Percentiles rank a stretch among this genome's conserved stretches.
Conservation (phyloP, 257 asterid genomes). For the Ajuga chamaepitys region DNA sequence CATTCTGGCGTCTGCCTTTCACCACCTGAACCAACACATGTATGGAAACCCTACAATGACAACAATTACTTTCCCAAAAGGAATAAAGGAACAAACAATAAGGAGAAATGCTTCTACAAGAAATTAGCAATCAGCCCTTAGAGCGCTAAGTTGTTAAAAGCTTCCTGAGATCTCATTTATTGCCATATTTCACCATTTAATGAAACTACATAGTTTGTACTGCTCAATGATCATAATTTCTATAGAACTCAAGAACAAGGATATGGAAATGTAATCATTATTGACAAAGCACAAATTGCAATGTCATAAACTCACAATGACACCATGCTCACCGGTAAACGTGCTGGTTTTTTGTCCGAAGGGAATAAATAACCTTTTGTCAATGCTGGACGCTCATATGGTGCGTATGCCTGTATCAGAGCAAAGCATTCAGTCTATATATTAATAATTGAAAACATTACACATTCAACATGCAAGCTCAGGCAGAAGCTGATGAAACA, state of each 20-base stretch:
- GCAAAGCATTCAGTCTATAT: conserved; percentile 12
- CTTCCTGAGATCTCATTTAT: conserved; percentile 3
- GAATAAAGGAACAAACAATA: neutral
- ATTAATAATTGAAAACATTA: neutral
- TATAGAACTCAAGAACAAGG: conserved; percentile 9
- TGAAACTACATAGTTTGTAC: neutral
- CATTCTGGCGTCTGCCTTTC: conserved; percentile 97
- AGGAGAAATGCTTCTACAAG: neutral
- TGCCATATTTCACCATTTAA: neutral
- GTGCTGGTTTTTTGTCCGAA: conserved; percentile 88
- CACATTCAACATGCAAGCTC: neutral
- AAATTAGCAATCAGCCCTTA: neutral
- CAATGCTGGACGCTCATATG: conserved; percentile 95
- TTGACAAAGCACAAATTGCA: neutral
- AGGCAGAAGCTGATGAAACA: neutral
- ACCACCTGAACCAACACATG: conserved; percentile 93
- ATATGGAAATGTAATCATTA: conserved; percentile 3
- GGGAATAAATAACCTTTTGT: conserved; percentile 89
- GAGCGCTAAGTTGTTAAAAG: neutral
- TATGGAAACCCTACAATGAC: conserved; percentile 78
- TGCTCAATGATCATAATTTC: neutral
- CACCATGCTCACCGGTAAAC: conserved; percentile 67
- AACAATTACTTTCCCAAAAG: conserved; percentile 8
- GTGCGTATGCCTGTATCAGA: conserved; percentile 65
- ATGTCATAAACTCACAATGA: neutral